These are phyloP conservation scores for Aspergillus sp. DNA, from an alignment of 2,329 filamentous ascomycete species.

Conservation along the genomic window DNA sequence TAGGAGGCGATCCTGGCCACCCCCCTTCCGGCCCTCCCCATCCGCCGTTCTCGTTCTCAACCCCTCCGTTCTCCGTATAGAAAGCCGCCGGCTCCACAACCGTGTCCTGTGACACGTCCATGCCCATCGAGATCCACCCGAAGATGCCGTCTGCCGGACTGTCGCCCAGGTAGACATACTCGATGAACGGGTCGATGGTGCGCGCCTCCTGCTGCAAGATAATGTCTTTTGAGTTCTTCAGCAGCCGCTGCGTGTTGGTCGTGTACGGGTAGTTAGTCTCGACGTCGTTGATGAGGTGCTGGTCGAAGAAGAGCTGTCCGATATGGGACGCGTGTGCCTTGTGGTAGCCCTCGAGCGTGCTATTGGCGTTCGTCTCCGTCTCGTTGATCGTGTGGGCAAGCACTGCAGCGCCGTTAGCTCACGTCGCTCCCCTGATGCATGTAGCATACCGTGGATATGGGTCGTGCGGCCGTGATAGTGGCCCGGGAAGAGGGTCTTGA, in stretches of 20 bases:
- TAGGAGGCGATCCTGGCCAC: no score
- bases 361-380: constrained; percentile 36
- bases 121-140: constrained; percentile 45
- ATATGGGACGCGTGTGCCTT: constrained; percentile 45
- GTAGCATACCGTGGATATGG: constrained; percentile 27
- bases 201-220: constrained; percentile 43
- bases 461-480: constrained; percentile 35
- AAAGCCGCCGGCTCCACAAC: constrained; percentile 20
- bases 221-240: constrained; percentile 43
- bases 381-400: constrained; percentile 23
- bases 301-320: constrained; percentile 57
- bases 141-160: constrained; percentile 43
- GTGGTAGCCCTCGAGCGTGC: constrained; percentile 41
- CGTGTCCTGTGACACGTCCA: constrained; percentile 33
- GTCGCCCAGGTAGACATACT: constrained; percentile 50
- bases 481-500: constrained; percentile 37
- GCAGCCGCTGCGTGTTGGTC: constrained; percentile 40
- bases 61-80: constrained; percentile 26
- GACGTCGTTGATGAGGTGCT: constrained; percentile 46
- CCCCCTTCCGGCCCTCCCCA: constrained; percentile 10
- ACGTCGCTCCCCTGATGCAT: no score
- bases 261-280: constrained; percentile 41
- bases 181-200: constrained; percentile 48
- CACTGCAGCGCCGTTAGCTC: no score
- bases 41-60: constrained; percentile 18